These are phyloP conservation scores for Martensiomyces pterosporus DNA, from an alignment of 192 early-diverging fungal species.

Conservation along the genomic window DNA sequence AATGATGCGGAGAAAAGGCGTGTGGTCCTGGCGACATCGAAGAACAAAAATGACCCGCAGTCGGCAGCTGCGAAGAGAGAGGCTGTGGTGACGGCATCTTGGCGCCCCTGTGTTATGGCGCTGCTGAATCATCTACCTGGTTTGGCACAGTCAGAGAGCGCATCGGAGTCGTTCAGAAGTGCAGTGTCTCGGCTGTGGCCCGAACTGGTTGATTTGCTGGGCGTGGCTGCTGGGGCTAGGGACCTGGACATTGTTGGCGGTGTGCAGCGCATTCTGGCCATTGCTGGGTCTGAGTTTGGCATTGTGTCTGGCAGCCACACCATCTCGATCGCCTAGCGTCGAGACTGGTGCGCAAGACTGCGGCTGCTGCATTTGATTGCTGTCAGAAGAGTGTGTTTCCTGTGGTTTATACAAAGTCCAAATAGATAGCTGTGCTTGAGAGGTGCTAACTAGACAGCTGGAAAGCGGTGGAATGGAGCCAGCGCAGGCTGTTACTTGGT, in stretches of 20 bases:
- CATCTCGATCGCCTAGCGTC: too few species aligned
- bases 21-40: constrained; percentile 3
- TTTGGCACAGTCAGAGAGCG: constrained; percentile 1
- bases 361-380: too few species aligned
- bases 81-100: constrained; percentile 15
- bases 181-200: constrained; percentile 21
- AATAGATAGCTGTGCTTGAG: too few species aligned
- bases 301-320: too few species aligned
- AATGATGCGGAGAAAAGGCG: background rate
- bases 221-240: constrained; percentile 26
- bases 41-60: background rate
- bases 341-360: too few species aligned
- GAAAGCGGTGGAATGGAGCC: too few species aligned
- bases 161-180: constrained; percentile 4
- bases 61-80: constrained; percentile 19
- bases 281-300: constrained; percentile 13
- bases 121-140: constrained; percentile 10
- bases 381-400: too few species aligned
- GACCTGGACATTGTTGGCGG: constrained; percentile 35
- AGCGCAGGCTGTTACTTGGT: constrained; percentile 6
- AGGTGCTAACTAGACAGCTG: too few species aligned
- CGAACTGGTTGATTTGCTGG: constrained; percentile 20
- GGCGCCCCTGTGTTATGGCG: constrained; percentile 18
- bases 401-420: too few species aligned
- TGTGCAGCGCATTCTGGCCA: constrained; percentile 22